Evolutionary conservation across 306 rosid species (phyloP).

Genomic region (Quillaja saponaria): DNA sequence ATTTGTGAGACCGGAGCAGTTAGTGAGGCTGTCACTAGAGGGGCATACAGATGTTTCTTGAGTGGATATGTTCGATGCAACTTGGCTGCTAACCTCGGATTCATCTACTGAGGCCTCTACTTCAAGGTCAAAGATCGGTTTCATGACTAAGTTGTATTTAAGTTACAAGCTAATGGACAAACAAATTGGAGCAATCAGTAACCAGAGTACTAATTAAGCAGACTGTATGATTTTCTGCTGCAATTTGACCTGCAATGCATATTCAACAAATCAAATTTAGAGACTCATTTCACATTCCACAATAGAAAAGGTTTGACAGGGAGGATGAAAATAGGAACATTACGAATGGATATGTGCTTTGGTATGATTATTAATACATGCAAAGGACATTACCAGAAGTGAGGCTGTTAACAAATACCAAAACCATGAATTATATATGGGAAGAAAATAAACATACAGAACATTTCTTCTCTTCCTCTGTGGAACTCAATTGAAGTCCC

Average conservation of each 20-base stretch:
- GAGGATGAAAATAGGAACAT: slow-evolving; percentile 24
- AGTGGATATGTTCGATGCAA: slow-evolving; percentile 65
- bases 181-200: slow-evolving; percentile 25
- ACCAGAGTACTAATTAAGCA: background rate
- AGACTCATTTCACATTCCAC: no score
- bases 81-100: slow-evolving; percentile 79
- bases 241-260: slow-evolving; percentile 21
- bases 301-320: no score
- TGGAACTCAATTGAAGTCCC: no score
- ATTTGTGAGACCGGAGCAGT: slow-evolving; percentile 41
- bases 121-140: slow-evolving; percentile 66
- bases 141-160: slow-evolving; percentile 46
- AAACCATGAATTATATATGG: no score
- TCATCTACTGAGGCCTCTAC: slow-evolving; percentile 67
- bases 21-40: slow-evolving; percentile 47
- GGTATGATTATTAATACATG: background rate
- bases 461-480: no score
- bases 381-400: no score
- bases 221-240: slow-evolving; percentile 35
- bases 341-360: background rate
- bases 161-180: slow-evolving; percentile 23
- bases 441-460: no score
- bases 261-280: slow-evolving; percentile 16
- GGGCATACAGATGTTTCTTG: slow-evolving; percentile 64
- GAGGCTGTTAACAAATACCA: no score